These are phyloP conservation scores for Alternaria consortialis DNA, from an alignment of 2,329 filamentous ascomycete genomes.

Conservation along the genomic window DNA sequence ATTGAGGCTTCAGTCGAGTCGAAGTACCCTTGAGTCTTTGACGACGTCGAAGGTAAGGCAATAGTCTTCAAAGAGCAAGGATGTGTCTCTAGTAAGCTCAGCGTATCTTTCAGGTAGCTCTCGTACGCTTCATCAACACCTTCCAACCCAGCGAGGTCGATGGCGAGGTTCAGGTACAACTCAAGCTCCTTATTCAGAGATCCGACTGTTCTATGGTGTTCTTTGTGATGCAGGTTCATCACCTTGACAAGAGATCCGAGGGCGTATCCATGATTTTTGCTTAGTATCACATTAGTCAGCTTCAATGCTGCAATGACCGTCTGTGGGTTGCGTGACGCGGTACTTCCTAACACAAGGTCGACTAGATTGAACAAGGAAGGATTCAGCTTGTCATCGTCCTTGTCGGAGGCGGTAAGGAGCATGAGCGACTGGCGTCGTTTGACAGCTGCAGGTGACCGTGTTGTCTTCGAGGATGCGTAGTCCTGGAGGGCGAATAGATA, in stretches of 20 bases:
- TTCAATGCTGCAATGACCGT: slow-evolving; percentile 91
- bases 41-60: slow-evolving; percentile 67
- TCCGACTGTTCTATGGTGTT: slow-evolving; percentile 71
- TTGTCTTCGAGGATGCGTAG: slow-evolving; percentile 44
- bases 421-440: slow-evolving; percentile 90
- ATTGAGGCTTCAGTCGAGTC: slow-evolving; percentile 56
- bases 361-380: slow-evolving; percentile 92
- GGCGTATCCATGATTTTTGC: slow-evolving; percentile 87
- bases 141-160: slow-evolving; percentile 72
- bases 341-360: slow-evolving; percentile 85
- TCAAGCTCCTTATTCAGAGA: slow-evolving; percentile 80
- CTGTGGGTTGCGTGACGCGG: slow-evolving; percentile 84
- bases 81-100: slow-evolving; percentile 74
- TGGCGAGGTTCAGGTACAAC: slow-evolving; percentile 73
- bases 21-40: slow-evolving; percentile 63
- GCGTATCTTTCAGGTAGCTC: slow-evolving; percentile 74
- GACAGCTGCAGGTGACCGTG: slow-evolving; percentile 67
- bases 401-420: slow-evolving; percentile 79
- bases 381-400: slow-evolving; percentile 77
- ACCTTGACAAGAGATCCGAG: slow-evolving; percentile 78
- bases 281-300: slow-evolving; percentile 83
- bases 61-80: slow-evolving; percentile 76
- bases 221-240: slow-evolving; percentile 64
- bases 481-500: slow-evolving; percentile 88
- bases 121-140: slow-evolving; percentile 79